Conservation (phyloP, 1,284 basidiomycete genomes). For the Rhodotorula sp. region DNA sequence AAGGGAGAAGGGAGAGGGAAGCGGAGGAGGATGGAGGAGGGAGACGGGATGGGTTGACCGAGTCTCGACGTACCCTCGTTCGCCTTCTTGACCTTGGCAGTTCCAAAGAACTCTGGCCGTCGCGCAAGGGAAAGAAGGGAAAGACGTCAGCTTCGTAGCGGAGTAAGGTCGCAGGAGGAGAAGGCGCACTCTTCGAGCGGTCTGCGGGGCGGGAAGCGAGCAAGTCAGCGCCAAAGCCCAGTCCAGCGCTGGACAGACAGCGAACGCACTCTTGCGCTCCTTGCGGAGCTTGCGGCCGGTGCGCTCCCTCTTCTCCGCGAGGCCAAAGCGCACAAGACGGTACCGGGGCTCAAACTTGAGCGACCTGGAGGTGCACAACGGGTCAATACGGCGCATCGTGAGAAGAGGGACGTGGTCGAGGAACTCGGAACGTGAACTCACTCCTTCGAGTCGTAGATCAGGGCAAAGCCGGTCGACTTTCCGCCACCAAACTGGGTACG, state of each 20-base stretch:
- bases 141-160: not conserved
- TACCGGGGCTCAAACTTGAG: constrained; percentile 91
- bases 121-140: not conserved
- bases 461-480: constrained; percentile 91
- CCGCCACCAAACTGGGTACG: constrained; percentile 97
- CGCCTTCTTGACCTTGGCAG: constrained; percentile 25
- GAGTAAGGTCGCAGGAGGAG: not conserved
- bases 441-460: constrained; percentile 96
- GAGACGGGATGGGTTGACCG: too few species aligned
- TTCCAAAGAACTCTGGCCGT: constrained; percentile 53
- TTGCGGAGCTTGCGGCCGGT: constrained; percentile 97
- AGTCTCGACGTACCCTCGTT: not conserved
- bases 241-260: constrained; percentile 42
- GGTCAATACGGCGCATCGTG: not conserved
- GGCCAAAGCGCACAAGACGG: constrained; percentile 77
- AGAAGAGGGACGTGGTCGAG: not conserved
- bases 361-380: not conserved
- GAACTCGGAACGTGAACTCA: not conserved
- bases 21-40: not conserved
- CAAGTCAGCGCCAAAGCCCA: not conserved
- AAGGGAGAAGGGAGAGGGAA: not conserved
- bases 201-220: too few species aligned
- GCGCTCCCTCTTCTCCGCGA: constrained; percentile 75
- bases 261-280: constrained; percentile 80
- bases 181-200: constrained; percentile 55